Percentiles rank a stretch among this genome's conserved stretches.
These are phyloP conservation scores for Sphagnum magellanicum DNA, from an alignment of 228 moss, liverwort and hornwort genomes.

Conservation along the genomic window DNA sequence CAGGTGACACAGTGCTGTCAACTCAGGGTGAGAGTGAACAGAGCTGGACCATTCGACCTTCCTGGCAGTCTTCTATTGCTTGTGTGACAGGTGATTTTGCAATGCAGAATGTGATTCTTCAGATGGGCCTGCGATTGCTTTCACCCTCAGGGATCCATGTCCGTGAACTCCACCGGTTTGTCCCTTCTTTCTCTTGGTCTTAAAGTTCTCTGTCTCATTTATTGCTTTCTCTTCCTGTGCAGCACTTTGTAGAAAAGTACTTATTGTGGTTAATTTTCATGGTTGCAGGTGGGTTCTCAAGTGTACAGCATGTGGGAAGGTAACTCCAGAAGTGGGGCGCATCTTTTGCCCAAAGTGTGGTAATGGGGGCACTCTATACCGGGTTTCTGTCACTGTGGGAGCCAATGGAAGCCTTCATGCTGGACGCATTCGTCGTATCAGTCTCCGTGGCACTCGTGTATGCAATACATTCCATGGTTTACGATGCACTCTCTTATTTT, in stretches of 20 bases:
- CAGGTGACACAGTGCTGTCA: slow-evolving; percentile 24
- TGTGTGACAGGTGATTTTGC: slow-evolving; percentile 92
- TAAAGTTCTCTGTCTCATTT: neutral
- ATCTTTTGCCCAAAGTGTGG: slow-evolving; percentile 98
- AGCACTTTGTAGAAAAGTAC: neutral
- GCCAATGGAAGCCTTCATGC: slow-evolving; percentile 77
- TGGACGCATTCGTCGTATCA: slow-evolving; percentile 73
- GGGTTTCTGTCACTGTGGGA: slow-evolving; percentile 85
- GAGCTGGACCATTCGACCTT: slow-evolving; percentile 21
- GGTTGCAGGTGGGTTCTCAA: slow-evolving; percentile 79
- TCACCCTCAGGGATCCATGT: slow-evolving; percentile 77
- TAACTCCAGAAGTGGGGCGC: slow-evolving; percentile 71
- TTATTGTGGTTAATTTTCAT: neutral
- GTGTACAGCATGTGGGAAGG: slow-evolving; percentile 87
- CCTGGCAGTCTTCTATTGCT: slow-evolving; percentile 74
- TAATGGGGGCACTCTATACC: slow-evolving; percentile 92
- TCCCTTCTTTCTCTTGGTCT: neutral
- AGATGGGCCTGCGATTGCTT: slow-evolving; percentile 96
- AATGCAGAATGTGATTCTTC: slow-evolving; percentile 97
- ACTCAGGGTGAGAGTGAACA: slow-evolving; percentile 43
- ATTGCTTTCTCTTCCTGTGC: neutral
- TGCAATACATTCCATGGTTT: slow-evolving; percentile 2
- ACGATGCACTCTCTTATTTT: too few species aligned
- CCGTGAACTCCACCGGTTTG: slow-evolving; percentile 76
- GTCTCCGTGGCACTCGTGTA: slow-evolving; percentile 90